Percentiles rank a stretch among this genome's conserved stretches.
Evolutionary conservation across 345 rosid species (phyloP).

Genomic region (Rhizophora mangle): DNA sequence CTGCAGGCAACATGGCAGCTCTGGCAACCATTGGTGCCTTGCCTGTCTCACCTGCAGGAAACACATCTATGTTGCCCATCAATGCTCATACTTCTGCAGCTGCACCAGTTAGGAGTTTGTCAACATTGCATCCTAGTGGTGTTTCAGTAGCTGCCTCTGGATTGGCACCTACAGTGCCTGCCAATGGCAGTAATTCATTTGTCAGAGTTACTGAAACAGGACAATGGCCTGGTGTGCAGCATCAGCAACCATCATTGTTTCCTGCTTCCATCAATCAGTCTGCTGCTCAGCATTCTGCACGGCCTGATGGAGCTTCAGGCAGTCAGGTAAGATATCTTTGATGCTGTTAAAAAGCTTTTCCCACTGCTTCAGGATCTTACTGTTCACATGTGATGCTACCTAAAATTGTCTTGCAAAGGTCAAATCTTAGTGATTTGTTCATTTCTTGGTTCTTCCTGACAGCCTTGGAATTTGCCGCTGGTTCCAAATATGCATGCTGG

Average conservation of each 20-base stretch:
- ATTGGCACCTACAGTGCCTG: conserved; percentile 25
- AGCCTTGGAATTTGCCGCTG: conserved; percentile 53
- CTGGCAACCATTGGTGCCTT: conserved; percentile 29
- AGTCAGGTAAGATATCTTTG: conserved; percentile 50
- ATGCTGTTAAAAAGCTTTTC: too few species aligned
- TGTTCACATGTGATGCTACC: too few species aligned
- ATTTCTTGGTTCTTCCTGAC: conserved; percentile 21
- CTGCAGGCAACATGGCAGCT: conserved; percentile 25
- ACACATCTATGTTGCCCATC: conserved; percentile 21
- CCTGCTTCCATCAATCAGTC: conserved; percentile 44
- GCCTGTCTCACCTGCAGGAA: conserved; percentile 24
- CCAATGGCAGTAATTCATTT: conserved; percentile 31
- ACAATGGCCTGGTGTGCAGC: conserved; percentile 45
- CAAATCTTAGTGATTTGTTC: conserved; percentile 18
- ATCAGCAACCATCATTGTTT: conserved; percentile 46
- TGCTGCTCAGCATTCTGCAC: conserved; percentile 40
- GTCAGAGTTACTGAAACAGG: conserved; percentile 22
- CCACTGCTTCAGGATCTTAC: too few species aligned
- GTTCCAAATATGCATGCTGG: conserved; percentile 44
- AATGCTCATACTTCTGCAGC: conserved; percentile 28
- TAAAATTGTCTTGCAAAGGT: too few species aligned
- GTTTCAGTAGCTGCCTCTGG: conserved; percentile 33
- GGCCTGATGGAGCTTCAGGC: conserved; percentile 42
- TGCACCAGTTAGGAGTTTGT: conserved; percentile 28
- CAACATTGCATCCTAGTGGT: conserved; percentile 32